These are phyloP conservation scores for Hyaloscypha hepaticicola DNA, from an alignment of 495 filamentous ascomycete species.

Conservation along the genomic window DNA sequence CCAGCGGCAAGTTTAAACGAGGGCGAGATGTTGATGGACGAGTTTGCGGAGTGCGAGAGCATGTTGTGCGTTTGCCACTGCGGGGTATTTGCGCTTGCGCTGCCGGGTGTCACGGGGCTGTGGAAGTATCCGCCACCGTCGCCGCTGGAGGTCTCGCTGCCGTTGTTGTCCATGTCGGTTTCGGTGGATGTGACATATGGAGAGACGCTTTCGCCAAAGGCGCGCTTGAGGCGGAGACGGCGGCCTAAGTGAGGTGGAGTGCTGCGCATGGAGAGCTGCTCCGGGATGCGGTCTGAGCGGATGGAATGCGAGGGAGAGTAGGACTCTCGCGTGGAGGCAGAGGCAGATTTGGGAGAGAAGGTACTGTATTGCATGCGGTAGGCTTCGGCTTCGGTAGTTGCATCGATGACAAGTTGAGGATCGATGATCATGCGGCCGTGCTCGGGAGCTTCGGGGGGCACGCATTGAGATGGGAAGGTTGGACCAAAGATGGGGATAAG, in stretches of 20 bases:
- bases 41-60: conserved; percentile 23
- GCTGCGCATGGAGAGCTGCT: neutral
- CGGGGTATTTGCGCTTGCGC: conserved; percentile 3
- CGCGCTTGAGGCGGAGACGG: conserved; percentile 27
- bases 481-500: conserved; percentile 87
- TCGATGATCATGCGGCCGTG: conserved; percentile 71
- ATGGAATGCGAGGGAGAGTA: conserved; percentile 17
- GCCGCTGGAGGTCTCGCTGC: conserved; percentile 21
- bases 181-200: conserved; percentile 40
- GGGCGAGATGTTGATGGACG: conserved; percentile 18
- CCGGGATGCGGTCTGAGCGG: neutral
- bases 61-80: conserved; percentile 30
- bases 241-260: conserved; percentile 23
- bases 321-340: conserved; percentile 7
- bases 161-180: conserved; percentile 37
- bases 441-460: conserved; percentile 52
- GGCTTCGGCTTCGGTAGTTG: conserved; percentile 45
- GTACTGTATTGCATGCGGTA: conserved; percentile 37
- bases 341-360: conserved; percentile 14
- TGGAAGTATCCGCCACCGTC: conserved; percentile 30
- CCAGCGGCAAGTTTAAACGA: neutral
- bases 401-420: conserved; percentile 49
- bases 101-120: conserved; percentile 32
- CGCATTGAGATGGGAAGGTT: conserved; percentile 71
- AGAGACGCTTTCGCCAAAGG: conserved; percentile 18